Percentiles rank a stretch among this genome's conserved stretches.
Conservation (phyloP, 495 filamentous ascomycete genomes). For the Neurospora cerealis region DNA sequence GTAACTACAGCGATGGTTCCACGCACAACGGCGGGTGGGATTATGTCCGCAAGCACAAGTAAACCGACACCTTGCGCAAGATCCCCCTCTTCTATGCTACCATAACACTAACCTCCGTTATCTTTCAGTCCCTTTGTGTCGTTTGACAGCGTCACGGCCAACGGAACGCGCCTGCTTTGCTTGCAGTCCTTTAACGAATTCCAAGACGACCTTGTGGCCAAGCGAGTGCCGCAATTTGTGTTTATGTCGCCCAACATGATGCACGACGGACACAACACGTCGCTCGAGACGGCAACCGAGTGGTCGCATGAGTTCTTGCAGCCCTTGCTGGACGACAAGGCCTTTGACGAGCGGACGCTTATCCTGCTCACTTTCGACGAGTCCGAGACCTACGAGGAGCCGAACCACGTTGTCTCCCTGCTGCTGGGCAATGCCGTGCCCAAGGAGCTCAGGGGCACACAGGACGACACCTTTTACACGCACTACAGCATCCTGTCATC, state of each 20-base stretch:
- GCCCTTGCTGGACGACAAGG: conserved; percentile 45
- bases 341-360: conserved; percentile 53
- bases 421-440: conserved; percentile 57
- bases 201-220: conserved; percentile 40
- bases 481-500: conserved; percentile 61
- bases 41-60: conserved; percentile 68
- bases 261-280: conserved; percentile 60
- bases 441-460: conserved; percentile 42
- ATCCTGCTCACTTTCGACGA: conserved; percentile 63
- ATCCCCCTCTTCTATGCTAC: neutral
- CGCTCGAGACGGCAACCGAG: conserved; percentile 46
- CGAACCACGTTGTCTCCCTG: conserved; percentile 52
- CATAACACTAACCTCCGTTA: neutral
- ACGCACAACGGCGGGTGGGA: conserved; percentile 41
- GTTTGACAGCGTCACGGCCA: conserved; percentile 36
- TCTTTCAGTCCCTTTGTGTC: conserved; percentile 36
- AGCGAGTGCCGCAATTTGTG: conserved; percentile 54
- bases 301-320: conserved; percentile 50
- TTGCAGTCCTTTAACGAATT: conserved; percentile 54
- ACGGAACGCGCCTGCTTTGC: conserved; percentile 45
- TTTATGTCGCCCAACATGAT: conserved; percentile 66
- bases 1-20: conserved; percentile 37
- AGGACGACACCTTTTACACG: conserved; percentile 59
- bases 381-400: conserved; percentile 42
- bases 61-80: neutral